These are phyloP conservation scores for Pyrenophora graminea DNA, from an alignment of 2,329 filamentous ascomycete species.

Conservation along the genomic window DNA sequence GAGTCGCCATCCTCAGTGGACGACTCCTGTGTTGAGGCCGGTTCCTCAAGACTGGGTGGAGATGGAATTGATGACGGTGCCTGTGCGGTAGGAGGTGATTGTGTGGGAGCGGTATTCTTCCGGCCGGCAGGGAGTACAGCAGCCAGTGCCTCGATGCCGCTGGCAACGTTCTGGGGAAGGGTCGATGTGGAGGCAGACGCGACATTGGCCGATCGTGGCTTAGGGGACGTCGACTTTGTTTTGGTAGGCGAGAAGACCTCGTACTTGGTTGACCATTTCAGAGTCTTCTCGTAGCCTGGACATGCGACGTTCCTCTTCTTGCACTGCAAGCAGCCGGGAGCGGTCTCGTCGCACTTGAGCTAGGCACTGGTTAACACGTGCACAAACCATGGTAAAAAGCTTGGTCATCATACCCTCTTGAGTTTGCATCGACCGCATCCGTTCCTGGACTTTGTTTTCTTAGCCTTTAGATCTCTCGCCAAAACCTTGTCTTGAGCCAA, in stretches of 20 bases:
- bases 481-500: constrained; percentile 33
- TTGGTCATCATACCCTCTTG: constrained; percentile 34
- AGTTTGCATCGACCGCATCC: constrained; percentile 43
- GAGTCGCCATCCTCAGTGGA: constrained; percentile 34
- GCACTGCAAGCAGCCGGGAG: constrained; percentile 51
- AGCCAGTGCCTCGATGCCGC: constrained; percentile 43
- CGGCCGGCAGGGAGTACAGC: constrained; percentile 41
- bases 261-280: constrained; percentile 56
- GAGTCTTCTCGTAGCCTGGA: constrained; percentile 53
- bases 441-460: constrained; percentile 45
- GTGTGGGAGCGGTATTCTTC: constrained; percentile 23
- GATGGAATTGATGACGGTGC: constrained; percentile 25
- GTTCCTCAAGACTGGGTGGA: constrained; percentile 27
- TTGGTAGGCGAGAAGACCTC: constrained; percentile 49
- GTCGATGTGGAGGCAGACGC: constrained; percentile 11
- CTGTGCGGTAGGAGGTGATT: constrained; percentile 18
- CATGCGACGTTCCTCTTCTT: constrained; percentile 50
- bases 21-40: constrained; percentile 23
- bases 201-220: constrained; percentile 10
- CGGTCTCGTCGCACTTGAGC: constrained; percentile 53
- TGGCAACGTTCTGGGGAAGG: constrained; percentile 39
- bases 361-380: constrained; percentile 27
- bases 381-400: neutral
- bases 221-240: constrained; percentile 27
- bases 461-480: constrained; percentile 34